Evolutionary conservation across 139 green algal genomes (phyloP), one percentile per base, ranked within the genome.

Genomic region (Picochlorum sp.): DNA sequence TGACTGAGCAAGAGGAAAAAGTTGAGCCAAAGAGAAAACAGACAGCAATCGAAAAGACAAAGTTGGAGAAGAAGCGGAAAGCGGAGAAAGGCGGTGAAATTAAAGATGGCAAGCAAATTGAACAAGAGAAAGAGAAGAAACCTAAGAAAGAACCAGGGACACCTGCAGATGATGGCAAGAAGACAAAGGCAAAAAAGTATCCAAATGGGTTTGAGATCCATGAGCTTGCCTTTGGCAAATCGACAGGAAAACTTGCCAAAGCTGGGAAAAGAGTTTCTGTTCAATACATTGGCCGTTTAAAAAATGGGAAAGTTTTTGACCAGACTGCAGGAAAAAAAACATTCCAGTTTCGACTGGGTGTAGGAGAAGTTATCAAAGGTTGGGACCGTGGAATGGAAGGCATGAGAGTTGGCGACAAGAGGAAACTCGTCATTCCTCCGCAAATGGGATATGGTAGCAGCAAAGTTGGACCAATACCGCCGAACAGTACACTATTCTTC

Each of bases 381-480:
- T 96, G 85, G 85, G 88, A 95, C 63, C 51, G 70, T 10, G 88
- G 84, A 30, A 76, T 96, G 33, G 79, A 73, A 58, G 81, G 81
- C 50, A 97, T 97, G 91, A 72, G 81, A 9, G 88, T 93, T 44
- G 91, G 91, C 24, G 89, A 97, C 73, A 89, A 88, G 62, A 74
- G 84, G 14, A 79, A 74, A 50, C 64, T 97, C 49, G 73, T 72
- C 2, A 73, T 92, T 14, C 85, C 85, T 4, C 65, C 85, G 0
- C 55, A 86, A 65, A 74, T 93, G 72, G 86, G 64, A 4, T 95
- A 95, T 59, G 86, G 87, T 2, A n/a, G 33, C 5, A 72, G 81
- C n/a, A 53, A 75, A 20, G 50, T 44, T 16, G 58, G 58, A 2
- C 59, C 72, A 32, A 96, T 96, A 52, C 87, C 87, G 3, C 49